Evolutionary conservation across 352 stramenopile genomes (phyloP), one percentile per base, ranked within the genome.

Genomic region (Globisporangium polare): DNA sequence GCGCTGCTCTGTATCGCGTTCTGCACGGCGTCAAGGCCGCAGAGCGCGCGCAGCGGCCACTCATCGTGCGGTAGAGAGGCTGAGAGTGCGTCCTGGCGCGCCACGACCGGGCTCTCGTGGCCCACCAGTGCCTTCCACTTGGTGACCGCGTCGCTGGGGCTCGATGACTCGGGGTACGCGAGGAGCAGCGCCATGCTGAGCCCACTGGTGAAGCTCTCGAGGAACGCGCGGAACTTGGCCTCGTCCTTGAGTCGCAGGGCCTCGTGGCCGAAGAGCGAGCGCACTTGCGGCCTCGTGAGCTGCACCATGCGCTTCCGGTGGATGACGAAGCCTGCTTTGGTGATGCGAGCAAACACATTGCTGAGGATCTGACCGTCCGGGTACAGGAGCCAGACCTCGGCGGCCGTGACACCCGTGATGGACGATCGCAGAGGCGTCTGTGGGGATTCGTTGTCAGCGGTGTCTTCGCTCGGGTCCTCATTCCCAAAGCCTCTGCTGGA

Each of bases 1-100:
- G 84, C 78, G 41, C 75, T 92, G 37, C 74, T 79, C 46, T 89
- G 75, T 3, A 94, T 71, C 1, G 81, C 89, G 42, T 93, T 95
- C 18, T 79, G 74, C 2, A 77, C 61, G 1, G 71, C 41, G 43
- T 82, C 81, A 12, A 88, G 70, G 1, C 89, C 89, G 39, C 83
- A 96, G 1, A 92, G 51, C 12, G 82, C 89, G 26, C 81, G 81
- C 51, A 96, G 68, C 8, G 75, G 77, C 74, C 77, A 86, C 37
- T 86, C 61, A 29, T 83, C 71, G 2, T 73, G 65, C 18, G 74
- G 62, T 0, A 73, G 52, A 2, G 67, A 78, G 10, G 63, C 60
- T 13, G 57, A 67, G 2, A 86, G 61, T 9, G 71, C 75, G 24
- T 82, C 65, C 37, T 86, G 76, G 3, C 81, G 69, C 1, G 80